Evolutionary conservation across 306 rosid species (phyloP), one percentile per base, ranked within the genome.

Genomic region (Rosa multiflora): DNA sequence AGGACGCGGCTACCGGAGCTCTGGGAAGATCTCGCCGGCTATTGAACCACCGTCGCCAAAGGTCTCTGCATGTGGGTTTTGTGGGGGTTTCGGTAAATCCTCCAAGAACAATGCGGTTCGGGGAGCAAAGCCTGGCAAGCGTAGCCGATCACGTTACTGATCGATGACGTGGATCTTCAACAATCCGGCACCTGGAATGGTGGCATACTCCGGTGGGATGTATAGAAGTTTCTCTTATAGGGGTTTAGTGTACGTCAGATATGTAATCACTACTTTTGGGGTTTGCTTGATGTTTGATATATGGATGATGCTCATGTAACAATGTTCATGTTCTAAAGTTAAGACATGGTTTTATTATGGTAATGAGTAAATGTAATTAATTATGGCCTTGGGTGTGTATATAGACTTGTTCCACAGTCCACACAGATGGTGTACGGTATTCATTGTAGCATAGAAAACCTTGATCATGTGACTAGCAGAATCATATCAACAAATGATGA

Each of bases 1-100:
- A 29, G 88, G 68, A 10, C 82, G 94, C 0, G 91, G 83, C 0
- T 87, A 89, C 85, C 86, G 96, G 1, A 86, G 14, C 29, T n/a
- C 92, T 59, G 91, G 88, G 0, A 92, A 83, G 67, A 88, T 83
- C 0, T 58, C 90, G 1, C 89, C 94, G 79, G 90, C 93, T 12
- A 83, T 90, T 4, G 98, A 94, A 32, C 98, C 98, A 11, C 97
- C 94, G 18, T 94, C 97, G 35, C 98, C 98, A 0, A 94, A 86
- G 80, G 82, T 94, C 56, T 90, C 97, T 6, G 97, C 87, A 0
- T 94, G 97, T 39, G 97, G 97, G 0, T 82, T 80, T 32, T 92
- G 98, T 81, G 59, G 80, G 1, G 85, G 86, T 49, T 94, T 94
- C 15, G 84, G 90, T 7, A 91, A 90, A 75, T 48, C 84, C 44